These are phyloP conservation scores for Kwoniella bestiolae DNA, from an alignment of 768 basidiomycete species.

Conservation along the genomic window DNA sequence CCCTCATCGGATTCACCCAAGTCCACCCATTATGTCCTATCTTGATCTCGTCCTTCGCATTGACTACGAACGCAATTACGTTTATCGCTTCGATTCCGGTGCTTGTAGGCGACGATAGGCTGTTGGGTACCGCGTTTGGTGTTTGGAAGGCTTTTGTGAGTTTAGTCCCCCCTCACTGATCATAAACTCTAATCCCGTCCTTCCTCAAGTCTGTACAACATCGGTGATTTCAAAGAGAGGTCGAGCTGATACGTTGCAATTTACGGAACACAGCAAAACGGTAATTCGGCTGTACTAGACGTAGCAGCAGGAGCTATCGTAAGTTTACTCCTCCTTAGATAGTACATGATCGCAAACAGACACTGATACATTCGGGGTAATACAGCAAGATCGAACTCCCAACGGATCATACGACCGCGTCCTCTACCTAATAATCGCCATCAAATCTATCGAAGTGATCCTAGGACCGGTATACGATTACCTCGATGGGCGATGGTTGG, in stretches of 20 bases:
- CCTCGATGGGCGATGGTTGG: constrained; percentile 45
- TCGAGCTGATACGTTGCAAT: neutral
- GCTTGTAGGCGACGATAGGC: constrained; percentile 40
- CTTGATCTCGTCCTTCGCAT: constrained; percentile 45
- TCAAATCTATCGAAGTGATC: constrained; percentile 43
- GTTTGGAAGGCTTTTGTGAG: constrained; percentile 53
- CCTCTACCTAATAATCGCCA: constrained; percentile 53
- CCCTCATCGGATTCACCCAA: constrained; percentile 47
- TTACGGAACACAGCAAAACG: constrained; percentile 28
- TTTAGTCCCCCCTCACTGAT: no score
- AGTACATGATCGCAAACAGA: neutral
- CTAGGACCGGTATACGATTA: constrained; percentile 44
- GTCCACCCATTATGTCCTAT: constrained; percentile 54
- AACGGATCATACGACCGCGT: constrained; percentile 46
- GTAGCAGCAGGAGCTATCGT: constrained; percentile 52
- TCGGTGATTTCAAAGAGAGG: no score
- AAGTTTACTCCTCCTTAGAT: no score
- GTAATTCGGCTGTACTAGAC: constrained; percentile 44
- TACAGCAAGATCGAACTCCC: constrained; percentile 45
- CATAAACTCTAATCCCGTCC: no score
- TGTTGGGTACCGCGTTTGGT: constrained; percentile 53
- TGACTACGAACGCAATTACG: constrained; percentile 48
- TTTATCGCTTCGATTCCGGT: constrained; percentile 53
- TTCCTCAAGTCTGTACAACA: no score
- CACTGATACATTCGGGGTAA: no score